These are phyloP conservation scores for Wickerhamiella azymoides DNA, from an alignment of 805 yeast species.

Conservation along the genomic window DNA sequence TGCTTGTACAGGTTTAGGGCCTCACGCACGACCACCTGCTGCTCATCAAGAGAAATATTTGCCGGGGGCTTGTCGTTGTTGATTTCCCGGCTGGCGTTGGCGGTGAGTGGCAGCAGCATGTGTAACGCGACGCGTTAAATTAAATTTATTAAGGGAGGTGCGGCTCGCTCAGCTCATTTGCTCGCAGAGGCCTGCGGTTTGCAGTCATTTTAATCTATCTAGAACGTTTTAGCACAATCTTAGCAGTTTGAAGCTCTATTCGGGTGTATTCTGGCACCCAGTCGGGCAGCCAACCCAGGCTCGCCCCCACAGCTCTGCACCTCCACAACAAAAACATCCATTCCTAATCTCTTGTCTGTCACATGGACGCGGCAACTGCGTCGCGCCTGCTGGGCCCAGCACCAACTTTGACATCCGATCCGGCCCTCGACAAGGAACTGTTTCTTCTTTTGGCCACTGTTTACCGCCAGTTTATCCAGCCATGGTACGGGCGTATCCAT, in stretches of 20 bases:
- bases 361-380: neutral
- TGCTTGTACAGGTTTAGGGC: neutral
- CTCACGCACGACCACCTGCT: neutral
- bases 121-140: neutral
- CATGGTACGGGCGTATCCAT: slow-evolving; percentile 8
- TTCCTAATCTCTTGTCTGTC: neutral
- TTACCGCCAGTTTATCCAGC: slow-evolving; percentile 7
- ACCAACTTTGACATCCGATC: neutral
- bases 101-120: neutral
- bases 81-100: neutral
- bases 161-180: no score
- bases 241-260: no score
- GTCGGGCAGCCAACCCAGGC: no score
- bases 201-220: no score
- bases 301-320: no score
- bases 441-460: slow-evolving; percentile 8
- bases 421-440: slow-evolving; percentile 5
- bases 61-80: neutral
- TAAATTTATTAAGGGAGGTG: neutral
- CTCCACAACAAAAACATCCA: no score
- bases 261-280: no score
- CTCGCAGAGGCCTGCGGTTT: no score
- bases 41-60: neutral
- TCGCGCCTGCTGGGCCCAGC: neutral
- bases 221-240: no score